A percentile compares a stretch with the other conserved stretches of the same genome.
phyloP scores from a whole-genome alignment of 148 eudicot species.

The Rhododendron henanense region DNA sequence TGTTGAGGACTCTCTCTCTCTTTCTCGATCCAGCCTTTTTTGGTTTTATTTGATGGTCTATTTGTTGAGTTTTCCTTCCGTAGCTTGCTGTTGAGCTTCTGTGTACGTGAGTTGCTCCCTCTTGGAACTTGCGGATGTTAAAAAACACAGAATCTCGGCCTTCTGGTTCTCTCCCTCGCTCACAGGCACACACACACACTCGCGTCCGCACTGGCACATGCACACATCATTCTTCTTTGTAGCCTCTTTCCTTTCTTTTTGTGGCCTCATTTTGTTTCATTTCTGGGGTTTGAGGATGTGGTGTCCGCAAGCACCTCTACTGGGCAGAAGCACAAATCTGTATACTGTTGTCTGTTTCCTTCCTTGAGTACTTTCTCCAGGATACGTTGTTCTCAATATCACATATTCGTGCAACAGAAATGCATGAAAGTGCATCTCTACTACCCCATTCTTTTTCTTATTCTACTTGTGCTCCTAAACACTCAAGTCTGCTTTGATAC shows the following conservation, averaged over 20 bases:
- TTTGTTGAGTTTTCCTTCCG: not conserved
- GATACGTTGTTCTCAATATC: not conserved
- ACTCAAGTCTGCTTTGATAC: not conserved
- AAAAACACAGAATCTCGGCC: not conserved
- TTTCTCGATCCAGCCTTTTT: not conserved
- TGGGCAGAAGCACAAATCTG: not conserved
- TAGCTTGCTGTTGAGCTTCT: not conserved
- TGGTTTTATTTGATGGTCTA: not conserved
- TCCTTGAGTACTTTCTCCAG: not conserved
- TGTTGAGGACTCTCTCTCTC: not conserved
- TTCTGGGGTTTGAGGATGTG: not conserved
- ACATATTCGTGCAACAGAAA: not conserved
- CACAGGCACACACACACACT: not conserved
- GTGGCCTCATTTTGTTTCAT: not conserved
- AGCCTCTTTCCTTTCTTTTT: not conserved
- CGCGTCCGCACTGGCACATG: not conserved
- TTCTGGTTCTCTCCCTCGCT: not conserved
- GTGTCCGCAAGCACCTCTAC: not conserved
- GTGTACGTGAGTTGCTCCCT: not conserved
- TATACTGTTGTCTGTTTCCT: not conserved
- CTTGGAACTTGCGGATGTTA: not conserved
- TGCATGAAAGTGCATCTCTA: not conserved
- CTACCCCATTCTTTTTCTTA: not conserved
- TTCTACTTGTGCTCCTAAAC: not conserved
- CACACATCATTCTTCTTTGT: not conserved